These are phyloP conservation scores for Candida ovalis DNA, from an alignment of 805 yeast genomes.

Conservation along the genomic window DNA sequence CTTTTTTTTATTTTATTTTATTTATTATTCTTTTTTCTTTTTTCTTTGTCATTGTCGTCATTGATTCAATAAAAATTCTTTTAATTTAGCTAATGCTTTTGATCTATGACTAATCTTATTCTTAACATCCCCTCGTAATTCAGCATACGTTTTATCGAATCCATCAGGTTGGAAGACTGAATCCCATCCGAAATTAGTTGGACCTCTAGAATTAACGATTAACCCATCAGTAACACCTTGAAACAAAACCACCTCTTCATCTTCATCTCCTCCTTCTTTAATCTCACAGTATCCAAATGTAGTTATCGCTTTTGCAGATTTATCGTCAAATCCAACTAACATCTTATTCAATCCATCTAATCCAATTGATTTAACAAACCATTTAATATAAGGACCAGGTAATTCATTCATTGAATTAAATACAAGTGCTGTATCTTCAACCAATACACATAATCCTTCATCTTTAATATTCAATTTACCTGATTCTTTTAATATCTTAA, in stretches of 20 bases:
- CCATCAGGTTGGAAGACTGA: conserved; percentile 84
- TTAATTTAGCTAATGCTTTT: conserved; percentile 73
- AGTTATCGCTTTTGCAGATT: conserved; percentile 82
- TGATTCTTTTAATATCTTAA: conserved; percentile 42
- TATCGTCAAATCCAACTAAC: conserved; percentile 78
- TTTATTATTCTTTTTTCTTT: neutral
- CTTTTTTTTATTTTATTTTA: neutral
- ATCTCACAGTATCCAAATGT: conserved; percentile 90
- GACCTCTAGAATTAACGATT: conserved; percentile 78
- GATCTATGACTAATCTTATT: conserved; percentile 85
- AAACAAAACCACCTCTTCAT: conserved; percentile 59
- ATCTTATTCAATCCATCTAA: conserved; percentile 71
- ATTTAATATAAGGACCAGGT: conserved; percentile 89
- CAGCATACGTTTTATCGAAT: conserved; percentile 75
- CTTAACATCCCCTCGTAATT: conserved; percentile 73
- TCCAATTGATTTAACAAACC: conserved; percentile 82
- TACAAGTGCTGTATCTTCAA: conserved; percentile 91
- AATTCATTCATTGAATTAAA: conserved; percentile 68
- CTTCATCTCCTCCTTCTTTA: conserved; percentile 43
- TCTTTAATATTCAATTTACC: neutral
- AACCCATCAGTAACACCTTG: conserved; percentile 81
- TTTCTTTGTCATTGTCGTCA: neutral
- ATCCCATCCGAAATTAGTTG: conserved; percentile 91
- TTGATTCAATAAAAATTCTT: conserved; percentile 41
- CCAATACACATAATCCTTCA: conserved; percentile 66